These are phyloP conservation scores for Kwoniella newhampshirensis DNA, from an alignment of 768 basidiomycete species.

Conservation along the genomic window DNA sequence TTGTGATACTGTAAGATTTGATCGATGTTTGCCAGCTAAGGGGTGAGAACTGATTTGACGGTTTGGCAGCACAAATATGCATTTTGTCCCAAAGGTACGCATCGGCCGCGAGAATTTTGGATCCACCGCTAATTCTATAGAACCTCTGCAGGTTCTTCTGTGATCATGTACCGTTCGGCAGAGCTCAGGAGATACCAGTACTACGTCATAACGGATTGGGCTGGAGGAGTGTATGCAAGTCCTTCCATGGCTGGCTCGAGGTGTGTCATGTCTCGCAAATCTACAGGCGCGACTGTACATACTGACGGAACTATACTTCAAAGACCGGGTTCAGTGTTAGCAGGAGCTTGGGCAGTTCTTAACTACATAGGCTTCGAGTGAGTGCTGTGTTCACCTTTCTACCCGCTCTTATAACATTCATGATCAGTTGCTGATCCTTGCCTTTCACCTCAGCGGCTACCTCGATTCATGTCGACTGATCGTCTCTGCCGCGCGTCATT, in stretches of 20 bases:
- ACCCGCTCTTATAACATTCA: no score
- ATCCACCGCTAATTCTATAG: no score
- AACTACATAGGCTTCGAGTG: constrained; percentile 85
- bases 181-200: constrained; percentile 79
- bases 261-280: constrained; percentile 59
- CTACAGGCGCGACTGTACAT: no score
- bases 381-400: constrained; percentile 43
- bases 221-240: constrained; percentile 78
- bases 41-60: constrained; percentile 8
- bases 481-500: constrained; percentile 68
- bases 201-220: constrained; percentile 78
- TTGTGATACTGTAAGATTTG: constrained; percentile 64
- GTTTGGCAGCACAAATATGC: constrained; percentile 66
- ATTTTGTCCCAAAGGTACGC: constrained; percentile 80
- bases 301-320: background rate
- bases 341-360: constrained; percentile 95
- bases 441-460: constrained; percentile 66
- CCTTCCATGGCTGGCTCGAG: constrained; percentile 86
- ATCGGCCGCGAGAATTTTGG: no score
- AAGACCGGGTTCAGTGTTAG: constrained; percentile 87
- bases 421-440: no score
- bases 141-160: constrained; percentile 73
- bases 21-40: constrained; percentile 2
- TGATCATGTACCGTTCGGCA: constrained; percentile 86
- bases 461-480: constrained; percentile 79